Evolutionary conservation across 345 rosid species (phyloP).

Genomic region (Salix dunnii): DNA sequence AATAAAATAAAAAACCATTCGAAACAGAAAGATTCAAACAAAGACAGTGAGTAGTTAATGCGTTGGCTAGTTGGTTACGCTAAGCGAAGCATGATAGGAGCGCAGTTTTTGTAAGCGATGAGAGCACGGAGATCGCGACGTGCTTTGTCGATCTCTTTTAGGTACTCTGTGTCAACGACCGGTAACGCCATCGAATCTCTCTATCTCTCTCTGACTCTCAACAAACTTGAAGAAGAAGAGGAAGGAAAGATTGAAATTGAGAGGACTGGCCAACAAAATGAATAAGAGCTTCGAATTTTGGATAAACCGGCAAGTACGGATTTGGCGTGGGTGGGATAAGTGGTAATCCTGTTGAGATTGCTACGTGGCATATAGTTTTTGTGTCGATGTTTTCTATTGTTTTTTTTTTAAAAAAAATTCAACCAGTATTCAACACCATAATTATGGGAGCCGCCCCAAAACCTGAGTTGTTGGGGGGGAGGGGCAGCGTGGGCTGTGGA

Average conservation of each 20-base stretch:
- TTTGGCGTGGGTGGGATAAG: not conserved
- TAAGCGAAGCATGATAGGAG: slow-evolving; percentile 94
- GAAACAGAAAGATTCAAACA: not conserved
- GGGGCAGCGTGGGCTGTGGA: no score
- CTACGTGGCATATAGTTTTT: not conserved
- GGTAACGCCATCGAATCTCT: slow-evolving; percentile 57
- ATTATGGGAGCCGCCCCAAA: no score
- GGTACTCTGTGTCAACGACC: slow-evolving; percentile 72
- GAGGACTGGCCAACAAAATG: not conserved
- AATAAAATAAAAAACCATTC: not conserved
- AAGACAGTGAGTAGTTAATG: not conserved
- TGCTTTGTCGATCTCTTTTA: slow-evolving; percentile 79
- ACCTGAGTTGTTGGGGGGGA: no score
- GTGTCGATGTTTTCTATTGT: not conserved
- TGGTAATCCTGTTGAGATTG: not conserved
- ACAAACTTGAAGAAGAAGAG: not conserved
- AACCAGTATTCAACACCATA: no score
- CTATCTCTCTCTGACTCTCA: not conserved
- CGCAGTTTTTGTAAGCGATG: slow-evolving; percentile 77
- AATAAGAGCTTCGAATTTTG: not conserved
- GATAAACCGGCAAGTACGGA: not conserved
- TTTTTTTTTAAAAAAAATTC: not conserved
- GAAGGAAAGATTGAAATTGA: not conserved
- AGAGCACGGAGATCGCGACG: slow-evolving; percentile 93
- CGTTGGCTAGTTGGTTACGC: slow-evolving; percentile 47